Conservation (phyloP, 2,329 filamentous ascomycete genomes). For the Calonectria pseudoturangicola region DNA sequence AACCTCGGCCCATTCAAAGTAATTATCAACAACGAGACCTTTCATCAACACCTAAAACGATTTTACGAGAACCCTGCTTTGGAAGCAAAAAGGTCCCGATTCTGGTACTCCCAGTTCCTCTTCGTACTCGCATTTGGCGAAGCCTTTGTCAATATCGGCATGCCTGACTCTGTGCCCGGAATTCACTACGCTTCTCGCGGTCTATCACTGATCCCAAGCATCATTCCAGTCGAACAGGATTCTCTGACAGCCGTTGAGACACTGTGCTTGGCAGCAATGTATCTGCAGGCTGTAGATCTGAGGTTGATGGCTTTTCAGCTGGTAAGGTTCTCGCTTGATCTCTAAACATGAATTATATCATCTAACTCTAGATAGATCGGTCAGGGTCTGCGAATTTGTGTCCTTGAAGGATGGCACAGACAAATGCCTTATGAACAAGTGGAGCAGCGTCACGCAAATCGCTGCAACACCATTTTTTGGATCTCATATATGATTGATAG, state of each 20-base stretch:
- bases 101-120: conserved; percentile 35
- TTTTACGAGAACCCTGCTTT: conserved; percentile 35
- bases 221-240: conserved; percentile 23
- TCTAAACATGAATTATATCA: neutral
- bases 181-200: conserved; percentile 29
- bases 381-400: conserved; percentile 26
- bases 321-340: neutral
- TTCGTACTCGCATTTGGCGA: conserved; percentile 34
- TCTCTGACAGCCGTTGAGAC: neutral
- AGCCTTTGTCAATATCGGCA: conserved; percentile 15
- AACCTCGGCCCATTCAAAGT: conserved; percentile 33
- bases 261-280: conserved; percentile 6
- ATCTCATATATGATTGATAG: conserved; percentile 32
- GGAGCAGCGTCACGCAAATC: conserved; percentile 14
- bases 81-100: conserved; percentile 13
- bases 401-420: conserved; percentile 39
- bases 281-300: conserved; percentile 25
- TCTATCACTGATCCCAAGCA: conserved; percentile 29
- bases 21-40: conserved; percentile 23
- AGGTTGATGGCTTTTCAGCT: conserved; percentile 27
- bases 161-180: neutral
- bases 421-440: conserved; percentile 34
- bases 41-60: conserved; percentile 14
- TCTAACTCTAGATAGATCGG: conserved; percentile 22
- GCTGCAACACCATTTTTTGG: conserved; percentile 37